Conservation (phyloP, 2,329 filamentous ascomycete species). For the Monosporascus cannonballus region DNA sequence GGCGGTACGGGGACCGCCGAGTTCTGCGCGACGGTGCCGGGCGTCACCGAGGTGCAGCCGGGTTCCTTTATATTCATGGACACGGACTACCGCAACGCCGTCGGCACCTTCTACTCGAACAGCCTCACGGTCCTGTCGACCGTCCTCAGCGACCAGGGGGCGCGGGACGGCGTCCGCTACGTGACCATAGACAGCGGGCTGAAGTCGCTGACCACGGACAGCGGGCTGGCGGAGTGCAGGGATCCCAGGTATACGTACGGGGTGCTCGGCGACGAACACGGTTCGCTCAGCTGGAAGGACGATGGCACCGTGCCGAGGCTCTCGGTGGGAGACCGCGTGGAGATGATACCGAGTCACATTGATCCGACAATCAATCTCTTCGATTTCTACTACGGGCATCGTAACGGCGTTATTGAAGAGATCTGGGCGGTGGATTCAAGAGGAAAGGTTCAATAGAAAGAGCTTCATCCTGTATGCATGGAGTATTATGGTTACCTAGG, state of each 20-base stretch:
- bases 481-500: too few relatives aligned
- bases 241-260: constrained; percentile 35
- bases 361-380: constrained; percentile 48
- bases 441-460: constrained; percentile 41
- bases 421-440: constrained; percentile 46
- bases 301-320: constrained; percentile 26
- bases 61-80: constrained; percentile 54
- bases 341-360: constrained; percentile 50
- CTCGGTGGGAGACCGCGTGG: constrained; percentile 38
- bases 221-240: constrained; percentile 42
- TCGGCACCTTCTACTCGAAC: constrained; percentile 42
- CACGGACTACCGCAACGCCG: constrained; percentile 47
- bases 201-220: constrained; percentile 46
- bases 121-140: constrained; percentile 43
- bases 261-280: constrained; percentile 43
- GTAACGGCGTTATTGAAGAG: constrained; percentile 41
- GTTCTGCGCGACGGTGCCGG: constrained; percentile 43
- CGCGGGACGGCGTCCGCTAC: constrained; percentile 18
- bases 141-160: constrained; percentile 41
- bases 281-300: constrained; percentile 39
- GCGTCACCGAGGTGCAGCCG: constrained; percentile 48
- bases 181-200: constrained; percentile 44
- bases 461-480: too few relatives aligned
- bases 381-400: constrained; percentile 43
- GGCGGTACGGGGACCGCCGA: constrained; percentile 48